Percentiles rank a stretch among this genome's conserved stretches.
These are phyloP conservation scores for Corymbia calophylla DNA, from an alignment of 441 rosid genomes.

Conservation along the genomic window DNA sequence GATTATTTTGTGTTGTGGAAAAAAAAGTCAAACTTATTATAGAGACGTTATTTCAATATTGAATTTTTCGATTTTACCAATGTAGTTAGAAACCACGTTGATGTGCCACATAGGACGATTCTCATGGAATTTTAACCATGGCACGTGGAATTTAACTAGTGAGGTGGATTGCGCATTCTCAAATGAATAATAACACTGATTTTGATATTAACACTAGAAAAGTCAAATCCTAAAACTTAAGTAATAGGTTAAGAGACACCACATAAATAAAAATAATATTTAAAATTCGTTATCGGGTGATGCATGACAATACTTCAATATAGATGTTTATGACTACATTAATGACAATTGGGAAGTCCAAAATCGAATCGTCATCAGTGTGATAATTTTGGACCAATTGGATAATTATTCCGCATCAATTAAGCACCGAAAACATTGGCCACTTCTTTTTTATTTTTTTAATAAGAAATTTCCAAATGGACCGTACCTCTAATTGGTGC, in stretches of 20 bases:
- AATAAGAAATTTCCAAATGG: background rate
- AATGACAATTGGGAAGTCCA: too few relatives aligned
- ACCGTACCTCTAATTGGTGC: background rate
- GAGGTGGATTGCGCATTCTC: background rate
- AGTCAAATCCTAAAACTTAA: too few relatives aligned
- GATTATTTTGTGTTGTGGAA: rapidly evolving
- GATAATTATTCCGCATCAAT: background rate
- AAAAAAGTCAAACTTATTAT: background rate
- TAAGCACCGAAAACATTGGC: background rate
- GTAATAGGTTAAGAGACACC: too few relatives aligned
- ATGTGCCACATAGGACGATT: too few relatives aligned
- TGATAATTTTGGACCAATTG: background rate
- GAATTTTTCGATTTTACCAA: background rate
- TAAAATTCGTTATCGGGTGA: rapidly evolving
- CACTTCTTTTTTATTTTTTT: background rate
- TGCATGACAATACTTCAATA: too few relatives aligned
- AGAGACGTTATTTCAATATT: rapidly evolving
- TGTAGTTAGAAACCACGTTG: too few relatives aligned
- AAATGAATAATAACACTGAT: too few relatives aligned
- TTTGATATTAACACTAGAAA: too few relatives aligned
- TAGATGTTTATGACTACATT: too few relatives aligned
- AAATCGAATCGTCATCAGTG: too few relatives aligned
- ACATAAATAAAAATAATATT: too few relatives aligned
- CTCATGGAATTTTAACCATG: rapidly evolving
- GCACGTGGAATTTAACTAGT: too few relatives aligned